Conservation (phyloP, 2,329 filamentous ascomycete species). For the Simplicillium aogashimaense region DNA sequence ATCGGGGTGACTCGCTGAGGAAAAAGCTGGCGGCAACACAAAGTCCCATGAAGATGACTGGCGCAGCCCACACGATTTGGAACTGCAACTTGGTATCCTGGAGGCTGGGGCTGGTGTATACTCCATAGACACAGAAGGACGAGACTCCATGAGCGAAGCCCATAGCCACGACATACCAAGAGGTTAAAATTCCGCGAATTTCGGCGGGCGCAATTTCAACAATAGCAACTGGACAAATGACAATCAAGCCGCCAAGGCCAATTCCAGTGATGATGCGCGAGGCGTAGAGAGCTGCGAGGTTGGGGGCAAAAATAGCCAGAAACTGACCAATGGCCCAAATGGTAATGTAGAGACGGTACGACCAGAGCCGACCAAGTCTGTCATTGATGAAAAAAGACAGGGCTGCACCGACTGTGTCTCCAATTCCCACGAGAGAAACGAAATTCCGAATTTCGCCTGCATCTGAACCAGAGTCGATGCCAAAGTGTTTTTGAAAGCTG, state of each 20-base stretch:
- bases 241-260: slow-evolving; percentile 26
- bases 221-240: slow-evolving; percentile 25
- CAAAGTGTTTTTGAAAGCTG: slow-evolving; percentile 5
- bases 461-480: slow-evolving; percentile 3
- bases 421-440: slow-evolving; percentile 1
- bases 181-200: slow-evolving; percentile 24
- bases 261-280: slow-evolving; percentile 25
- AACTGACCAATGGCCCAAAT: slow-evolving; percentile 23
- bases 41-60: slow-evolving; percentile 14
- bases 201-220: slow-evolving; percentile 28
- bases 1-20: slow-evolving; percentile 24
- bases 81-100: slow-evolving; percentile 11
- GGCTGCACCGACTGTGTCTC: not conserved
- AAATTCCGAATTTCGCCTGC: not conserved
- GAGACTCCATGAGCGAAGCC: slow-evolving; percentile 18
- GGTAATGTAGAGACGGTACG: slow-evolving; percentile 23
- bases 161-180: slow-evolving; percentile 28
- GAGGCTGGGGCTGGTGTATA: not conserved
- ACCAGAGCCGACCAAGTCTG: slow-evolving; percentile 27
- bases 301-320: slow-evolving; percentile 17
- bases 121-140: slow-evolving; percentile 22
- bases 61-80: slow-evolving; percentile 15
- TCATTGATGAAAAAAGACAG: slow-evolving; percentile 9
- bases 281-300: slow-evolving; percentile 20
- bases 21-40: slow-evolving; percentile 19